A percentile compares a stretch with the other conserved stretches of the same genome.
Conservation (phyloP, 257 asterid species). For the Prunella vulgaris region DNA sequence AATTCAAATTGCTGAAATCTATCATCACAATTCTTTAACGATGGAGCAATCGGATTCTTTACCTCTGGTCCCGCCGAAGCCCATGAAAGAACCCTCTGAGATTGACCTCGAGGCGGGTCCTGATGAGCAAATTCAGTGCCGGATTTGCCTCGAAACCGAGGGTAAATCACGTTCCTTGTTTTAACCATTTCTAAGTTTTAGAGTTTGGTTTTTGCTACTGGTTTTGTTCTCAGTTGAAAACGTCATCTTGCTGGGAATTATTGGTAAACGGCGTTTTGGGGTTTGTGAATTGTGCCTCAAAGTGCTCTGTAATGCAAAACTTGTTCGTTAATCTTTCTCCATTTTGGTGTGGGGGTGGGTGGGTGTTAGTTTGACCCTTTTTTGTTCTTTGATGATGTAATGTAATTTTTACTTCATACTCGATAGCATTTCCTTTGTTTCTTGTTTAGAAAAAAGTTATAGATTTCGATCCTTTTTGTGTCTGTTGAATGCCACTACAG, state of each 20-base stretch:
- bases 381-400: background rate
- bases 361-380: background rate
- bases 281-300: conserved; percentile 2
- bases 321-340: background rate
- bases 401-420: background rate
- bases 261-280: conserved; percentile 6
- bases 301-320: background rate
- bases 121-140: conserved; percentile 95
- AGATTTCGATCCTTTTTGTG: background rate
- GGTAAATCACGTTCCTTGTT: conserved; percentile 34
- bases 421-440: background rate
- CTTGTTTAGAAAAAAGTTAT: background rate
- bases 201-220: conserved; percentile 2
- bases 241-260: conserved; percentile 1
- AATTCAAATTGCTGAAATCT: conserved; percentile 21
- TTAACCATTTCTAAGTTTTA: background rate
- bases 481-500: background rate
- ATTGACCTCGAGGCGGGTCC: conserved; percentile 97
- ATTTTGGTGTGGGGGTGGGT: too few relatives aligned
- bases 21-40: background rate
- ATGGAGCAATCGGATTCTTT: conserved; percentile 67
- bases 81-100: conserved; percentile 56
- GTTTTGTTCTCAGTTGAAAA: background rate
- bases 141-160: conserved; percentile 95
- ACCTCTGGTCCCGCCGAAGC: conserved; percentile 70